Conservation (phyloP, 2,329 filamentous ascomycete genomes). For the Westerdykella sp. region DNA sequence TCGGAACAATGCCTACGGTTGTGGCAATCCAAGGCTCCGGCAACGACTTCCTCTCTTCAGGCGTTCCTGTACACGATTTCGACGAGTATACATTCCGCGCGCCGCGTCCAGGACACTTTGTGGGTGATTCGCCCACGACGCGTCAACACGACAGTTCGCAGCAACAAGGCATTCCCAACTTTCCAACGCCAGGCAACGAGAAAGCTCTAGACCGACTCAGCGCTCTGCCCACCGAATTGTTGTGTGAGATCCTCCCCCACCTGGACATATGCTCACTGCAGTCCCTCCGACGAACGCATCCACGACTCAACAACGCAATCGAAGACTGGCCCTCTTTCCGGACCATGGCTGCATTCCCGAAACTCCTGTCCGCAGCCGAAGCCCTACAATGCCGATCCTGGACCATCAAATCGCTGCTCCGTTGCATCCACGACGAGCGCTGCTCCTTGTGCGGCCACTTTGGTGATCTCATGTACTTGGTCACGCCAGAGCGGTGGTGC, state of each 20-base stretch:
- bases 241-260: background rate
- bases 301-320: background rate
- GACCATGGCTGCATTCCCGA: background rate
- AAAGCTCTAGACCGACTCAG: background rate
- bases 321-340: background rate
- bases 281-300: background rate
- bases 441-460: conserved; percentile 1
- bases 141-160: background rate
- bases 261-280: conserved; percentile 1
- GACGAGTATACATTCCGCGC: conserved; percentile 3
- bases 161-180: background rate
- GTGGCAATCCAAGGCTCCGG: background rate
- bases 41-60: background rate
- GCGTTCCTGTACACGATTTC: background rate
- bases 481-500: conserved; percentile 1
- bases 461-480: conserved; percentile 1
- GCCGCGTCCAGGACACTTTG: background rate
- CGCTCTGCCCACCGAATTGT: conserved; percentile 1
- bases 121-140: background rate
- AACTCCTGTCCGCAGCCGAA: background rate
- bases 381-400: conserved; percentile 1
- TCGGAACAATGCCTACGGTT: too few species aligned
- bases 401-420: background rate
- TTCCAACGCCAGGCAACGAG: background rate
- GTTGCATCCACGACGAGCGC: conserved; percentile 1